Evolutionary conservation across 164 flowering plant genomes (phyloP), one percentile per base, ranked within the genome.

Genomic region (Umbilicus rupestris): DNA sequence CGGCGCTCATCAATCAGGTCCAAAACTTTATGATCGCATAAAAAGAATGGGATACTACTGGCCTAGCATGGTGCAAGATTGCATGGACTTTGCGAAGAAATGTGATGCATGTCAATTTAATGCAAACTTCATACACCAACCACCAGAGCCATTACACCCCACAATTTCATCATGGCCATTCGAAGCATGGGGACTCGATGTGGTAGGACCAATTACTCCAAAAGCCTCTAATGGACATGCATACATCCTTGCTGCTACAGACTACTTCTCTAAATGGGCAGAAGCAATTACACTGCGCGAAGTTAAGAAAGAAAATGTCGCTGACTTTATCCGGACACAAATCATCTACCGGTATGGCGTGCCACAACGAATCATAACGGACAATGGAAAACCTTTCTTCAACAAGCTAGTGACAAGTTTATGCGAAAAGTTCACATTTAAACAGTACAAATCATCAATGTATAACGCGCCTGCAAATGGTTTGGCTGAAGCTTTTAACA

Each of bases 21-120:
- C n/a, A n/a, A n/a, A n/a, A n/a, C n/a, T n/a, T n/a, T n/a, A n/a
- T n/a, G n/a, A n/a, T n/a, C n/a, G n/a, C n/a, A n/a, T n/a, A 3
- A 73, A 73, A 35, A 65, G 28, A 20, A 68, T 72, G 68, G 74
- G 71, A 1, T 72, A 68, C n/a, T 72, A 68, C 17, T 67, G 63
- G 67, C 44, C 59, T 3, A 62, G 37, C 17, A 68, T 72, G 63
- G 66, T 67, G 7, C 15, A 58, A 45, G 69, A 71, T 20, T 66
- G 20, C 22, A 35, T 66, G 35, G 70, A 66, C n/a, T n/a, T n/a
- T n/a, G n/a, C n/a, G n/a, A n/a, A n/a, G n/a, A n/a, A n/a, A n/a
- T n/a, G n/a, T n/a, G 0, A 37, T 63, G 55, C 3, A 67, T 49
- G n/a, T n/a, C n/a, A n/a, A n/a, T n/a, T n/a, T n/a, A n/a, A n/a